phyloP scores from a whole-genome alignment of 2,329 filamentous ascomycete genomes.

The Claviceps fusiformis region DNA sequence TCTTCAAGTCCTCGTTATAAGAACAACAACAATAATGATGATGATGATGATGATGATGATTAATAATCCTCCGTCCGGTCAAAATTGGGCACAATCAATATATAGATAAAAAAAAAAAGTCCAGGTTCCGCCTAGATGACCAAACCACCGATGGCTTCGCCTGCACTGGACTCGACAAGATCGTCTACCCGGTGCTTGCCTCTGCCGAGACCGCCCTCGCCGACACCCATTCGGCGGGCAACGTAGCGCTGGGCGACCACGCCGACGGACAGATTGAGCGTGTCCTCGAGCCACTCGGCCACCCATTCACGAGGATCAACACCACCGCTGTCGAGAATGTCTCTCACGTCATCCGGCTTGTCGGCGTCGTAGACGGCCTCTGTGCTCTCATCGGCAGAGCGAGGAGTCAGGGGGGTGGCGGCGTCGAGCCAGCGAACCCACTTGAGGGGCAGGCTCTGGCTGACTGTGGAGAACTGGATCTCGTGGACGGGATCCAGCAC shows the following conservation, averaged over 20 bases:
- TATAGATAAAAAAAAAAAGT: not conserved
- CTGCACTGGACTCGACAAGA: slow-evolving; percentile 40
- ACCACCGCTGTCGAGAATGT: slow-evolving; percentile 61
- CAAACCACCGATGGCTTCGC: slow-evolving; percentile 47
- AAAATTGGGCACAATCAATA: not conserved
- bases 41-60: not conserved
- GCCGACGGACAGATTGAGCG: slow-evolving; percentile 63
- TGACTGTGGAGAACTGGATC: slow-evolving; percentile 72
- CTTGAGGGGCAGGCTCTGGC: slow-evolving; percentile 67
- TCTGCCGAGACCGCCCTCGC: slow-evolving; percentile 55
- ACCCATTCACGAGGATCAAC: slow-evolving; percentile 96
- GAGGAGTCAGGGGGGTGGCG: slow-evolving; percentile 41
- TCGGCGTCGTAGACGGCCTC: slow-evolving; percentile 21
- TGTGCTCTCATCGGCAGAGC: slow-evolving; percentile 33
- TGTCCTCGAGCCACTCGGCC: slow-evolving; percentile 91
- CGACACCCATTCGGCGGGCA: slow-evolving; percentile 87
- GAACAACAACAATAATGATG: not conserved
- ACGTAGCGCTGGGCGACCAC: slow-evolving; percentile 92
- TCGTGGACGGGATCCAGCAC: slow-evolving; percentile 81
- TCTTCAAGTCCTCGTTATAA: not conserved
- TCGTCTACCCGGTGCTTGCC: slow-evolving; percentile 48
- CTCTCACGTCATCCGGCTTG: slow-evolving; percentile 69
- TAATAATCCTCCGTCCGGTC: not conserved
- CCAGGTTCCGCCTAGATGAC: slow-evolving; percentile 25
- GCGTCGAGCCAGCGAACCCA: slow-evolving; percentile 92